A percentile compares a stretch with the other conserved stretches of the same genome.
These are phyloP conservation scores for Blastocystis sp. DNA, from an alignment of 352 stramenopile genomes.

Conservation along the genomic window DNA sequence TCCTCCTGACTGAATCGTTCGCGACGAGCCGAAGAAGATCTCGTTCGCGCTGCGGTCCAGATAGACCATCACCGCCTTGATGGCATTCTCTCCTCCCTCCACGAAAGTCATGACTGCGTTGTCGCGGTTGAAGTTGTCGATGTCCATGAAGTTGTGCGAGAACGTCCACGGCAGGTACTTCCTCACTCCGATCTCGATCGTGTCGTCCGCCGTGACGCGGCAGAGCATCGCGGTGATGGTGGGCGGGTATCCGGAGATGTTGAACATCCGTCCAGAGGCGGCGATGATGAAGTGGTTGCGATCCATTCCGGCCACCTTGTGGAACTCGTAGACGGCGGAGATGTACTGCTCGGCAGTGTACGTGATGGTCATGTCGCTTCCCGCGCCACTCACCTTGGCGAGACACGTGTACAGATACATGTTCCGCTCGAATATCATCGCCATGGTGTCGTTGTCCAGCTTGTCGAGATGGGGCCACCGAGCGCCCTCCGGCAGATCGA, in stretches of 20 bases:
- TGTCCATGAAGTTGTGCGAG: slow-evolving; percentile 40
- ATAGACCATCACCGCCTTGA: background rate
- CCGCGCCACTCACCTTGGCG: background rate
- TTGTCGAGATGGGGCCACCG: background rate
- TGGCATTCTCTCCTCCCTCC: background rate
- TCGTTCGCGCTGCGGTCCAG: background rate
- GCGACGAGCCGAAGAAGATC: background rate
- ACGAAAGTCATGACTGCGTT: background rate
- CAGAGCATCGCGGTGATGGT: background rate
- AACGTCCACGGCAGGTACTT: background rate
- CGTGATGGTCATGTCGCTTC: background rate
- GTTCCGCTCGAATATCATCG: background rate
- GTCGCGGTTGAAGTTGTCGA: slow-evolving; percentile 3
- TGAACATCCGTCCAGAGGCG: background rate
- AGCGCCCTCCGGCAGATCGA: background rate
- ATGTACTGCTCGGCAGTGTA: background rate
- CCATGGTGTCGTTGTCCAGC: background rate
- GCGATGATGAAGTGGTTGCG: slow-evolving; percentile 21
- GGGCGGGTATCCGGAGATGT: background rate
- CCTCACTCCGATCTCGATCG: background rate
- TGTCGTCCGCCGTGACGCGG: background rate
- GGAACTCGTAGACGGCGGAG: background rate
- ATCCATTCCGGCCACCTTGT: slow-evolving; percentile 17
- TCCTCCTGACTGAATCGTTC: background rate
- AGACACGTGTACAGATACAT: background rate